Base-by-base conservation (phyloP, 305 asterid species). In the Fraxinus ornus region DNA sequence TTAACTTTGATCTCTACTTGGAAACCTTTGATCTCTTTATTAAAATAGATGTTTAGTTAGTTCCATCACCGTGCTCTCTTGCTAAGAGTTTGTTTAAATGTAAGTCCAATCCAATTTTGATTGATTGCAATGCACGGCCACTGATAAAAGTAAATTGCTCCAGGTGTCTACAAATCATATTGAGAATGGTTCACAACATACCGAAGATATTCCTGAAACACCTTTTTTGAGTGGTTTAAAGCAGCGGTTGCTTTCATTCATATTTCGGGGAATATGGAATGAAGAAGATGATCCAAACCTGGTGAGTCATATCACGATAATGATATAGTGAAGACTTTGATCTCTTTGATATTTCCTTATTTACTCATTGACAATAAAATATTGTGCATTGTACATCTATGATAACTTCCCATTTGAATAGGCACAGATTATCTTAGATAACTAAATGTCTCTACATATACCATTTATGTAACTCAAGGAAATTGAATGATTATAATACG, bases 171-270 rank as follows among this genome's bases (percentile, higher is more conserved):
- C 81, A 28, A 86, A 79, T 75, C 85, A 81, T 87, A 79, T 82
- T 62, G 89, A 86, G 80, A 89, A 88, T 85, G 93, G 92, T 85
- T 78, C 83, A 80, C 91, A 89, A 78, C 87, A 83, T 79, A 77
- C 80, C 66, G 86, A 79, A 57, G 81, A 88, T 79, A 80, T 77
- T 81, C 88, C 80, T 1, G 97, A 88, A 79, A 90, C 84, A 88
- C 79, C 89, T 81, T 94, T 92, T 88, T 77, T 95, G 88, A 89
- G 92, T 80, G 97, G 98, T 79, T 89, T 94, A 77, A 95, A 95
- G 87, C 99, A 95, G 85, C 93, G 95, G 19, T 86, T 95, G 89
- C 98, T 95, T 87, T 94, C 99, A 82, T 94, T 92, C 85, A 92
- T 95, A 89, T 92, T 91, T 88, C 94, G 85, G 85, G 95, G 97